A percentile compares a stretch with the other conserved stretches of the same genome.
phyloP scores from a whole-genome alignment of 75 land plant genomes.

The Pinus albicaulis region DNA sequence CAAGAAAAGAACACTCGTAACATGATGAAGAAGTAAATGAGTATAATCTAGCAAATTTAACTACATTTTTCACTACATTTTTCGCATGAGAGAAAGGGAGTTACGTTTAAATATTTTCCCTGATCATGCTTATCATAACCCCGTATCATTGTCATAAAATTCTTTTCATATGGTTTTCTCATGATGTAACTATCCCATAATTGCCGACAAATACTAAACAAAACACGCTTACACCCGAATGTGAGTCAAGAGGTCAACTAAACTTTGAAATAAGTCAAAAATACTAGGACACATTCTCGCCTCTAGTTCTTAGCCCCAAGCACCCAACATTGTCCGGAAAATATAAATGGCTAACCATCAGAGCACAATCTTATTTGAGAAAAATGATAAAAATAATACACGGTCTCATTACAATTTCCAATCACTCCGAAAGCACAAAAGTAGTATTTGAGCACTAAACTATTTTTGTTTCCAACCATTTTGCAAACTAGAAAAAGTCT shows the following conservation, averaged over 20 bases:
- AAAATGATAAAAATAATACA: no score
- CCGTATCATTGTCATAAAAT: constrained; percentile 23
- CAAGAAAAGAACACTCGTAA: neutral
- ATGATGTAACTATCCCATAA: constrained; percentile 59
- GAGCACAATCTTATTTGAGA: neutral
- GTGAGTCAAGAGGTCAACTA: neutral
- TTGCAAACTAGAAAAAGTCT: no score
- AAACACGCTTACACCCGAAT: neutral
- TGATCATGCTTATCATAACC: constrained; percentile 33
- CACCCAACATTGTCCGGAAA: neutral
- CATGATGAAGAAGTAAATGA: neutral
- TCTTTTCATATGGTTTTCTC: constrained; percentile 31
- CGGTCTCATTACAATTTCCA: no score
- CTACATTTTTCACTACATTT: neutral
- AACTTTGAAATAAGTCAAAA: no score
- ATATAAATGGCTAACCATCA: neutral
- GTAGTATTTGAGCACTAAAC: no score
- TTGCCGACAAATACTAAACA: constrained; percentile 11
- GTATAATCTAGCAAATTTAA: neutral
- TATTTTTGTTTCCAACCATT: no score
- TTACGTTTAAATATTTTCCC: constrained; percentile 39
- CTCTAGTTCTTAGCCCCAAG: neutral
- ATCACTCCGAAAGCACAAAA: no score
- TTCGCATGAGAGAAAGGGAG: neutral
- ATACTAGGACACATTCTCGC: neutral